Conservation (phyloP, 208 protist genomes). For the Tritrichomonas musculus region DNA sequence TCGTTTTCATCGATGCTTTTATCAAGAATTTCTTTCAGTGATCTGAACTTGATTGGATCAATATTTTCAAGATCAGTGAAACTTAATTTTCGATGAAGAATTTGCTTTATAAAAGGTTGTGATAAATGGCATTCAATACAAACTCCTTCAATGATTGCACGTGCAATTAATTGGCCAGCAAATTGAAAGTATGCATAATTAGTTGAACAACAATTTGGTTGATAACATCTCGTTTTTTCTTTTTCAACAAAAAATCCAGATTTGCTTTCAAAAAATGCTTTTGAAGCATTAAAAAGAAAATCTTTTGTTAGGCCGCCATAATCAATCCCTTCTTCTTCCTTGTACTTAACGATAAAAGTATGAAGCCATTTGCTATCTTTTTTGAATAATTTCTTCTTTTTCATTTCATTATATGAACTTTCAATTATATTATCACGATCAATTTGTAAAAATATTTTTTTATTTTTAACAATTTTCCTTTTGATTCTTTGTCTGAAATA, state of each 20-base stretch:
- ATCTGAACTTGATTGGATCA: constrained; percentile 81
- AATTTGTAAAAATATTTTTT: no score
- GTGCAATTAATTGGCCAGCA: constrained; percentile 61
- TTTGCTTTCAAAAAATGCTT: constrained; percentile 41
- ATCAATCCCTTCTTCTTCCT: constrained; percentile 45
- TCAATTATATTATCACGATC: neutral
- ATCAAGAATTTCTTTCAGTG: constrained; percentile 69
- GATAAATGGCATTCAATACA: constrained; percentile 93
- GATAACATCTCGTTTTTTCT: constrained; percentile 58
- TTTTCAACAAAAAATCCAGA: constrained; percentile 41
- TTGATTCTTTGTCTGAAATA: neutral
- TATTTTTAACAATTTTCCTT: neutral
- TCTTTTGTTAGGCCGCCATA: constrained; percentile 42
- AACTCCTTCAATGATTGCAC: constrained; percentile 71
- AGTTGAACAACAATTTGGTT: constrained; percentile 84
- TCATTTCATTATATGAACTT: neutral
- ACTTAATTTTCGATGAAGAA: constrained; percentile 73
- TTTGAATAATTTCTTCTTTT: neutral
- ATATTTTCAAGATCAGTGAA: constrained; percentile 88
- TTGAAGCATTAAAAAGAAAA: constrained; percentile 38
- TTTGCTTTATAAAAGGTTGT: constrained; percentile 90
- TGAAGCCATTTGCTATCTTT: neutral
- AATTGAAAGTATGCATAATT: constrained; percentile 95
- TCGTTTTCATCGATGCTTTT: constrained; percentile 86
- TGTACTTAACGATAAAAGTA: constrained; percentile 37